Conservation (phyloP, 169 alveolate species). For the Cystoisospora suis region DNA sequence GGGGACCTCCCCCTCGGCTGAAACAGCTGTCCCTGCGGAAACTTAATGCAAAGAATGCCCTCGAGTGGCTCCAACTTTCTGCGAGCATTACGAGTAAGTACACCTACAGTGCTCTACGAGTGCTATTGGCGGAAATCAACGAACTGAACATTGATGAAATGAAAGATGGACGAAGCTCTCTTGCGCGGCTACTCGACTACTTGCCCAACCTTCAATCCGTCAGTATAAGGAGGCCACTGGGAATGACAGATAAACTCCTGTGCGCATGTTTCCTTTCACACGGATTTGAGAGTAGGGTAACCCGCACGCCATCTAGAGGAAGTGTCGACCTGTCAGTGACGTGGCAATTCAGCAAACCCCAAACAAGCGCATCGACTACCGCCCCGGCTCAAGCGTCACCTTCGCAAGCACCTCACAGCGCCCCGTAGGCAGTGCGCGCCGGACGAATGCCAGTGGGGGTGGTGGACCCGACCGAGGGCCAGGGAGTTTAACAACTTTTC, state of each 20-base stretch:
- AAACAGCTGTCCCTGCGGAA: not conserved
- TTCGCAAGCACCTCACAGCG: too few species aligned
- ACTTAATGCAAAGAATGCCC: not conserved
- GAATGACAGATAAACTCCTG: slow-evolving; percentile 18
- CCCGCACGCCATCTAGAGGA: too few species aligned
- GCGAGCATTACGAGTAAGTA: not conserved
- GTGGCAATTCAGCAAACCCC: too few species aligned
- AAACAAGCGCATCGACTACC: too few species aligned
- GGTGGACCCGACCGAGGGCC: too few species aligned
- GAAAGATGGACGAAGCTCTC: slow-evolving; percentile 5
- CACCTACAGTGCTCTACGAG: not conserved
- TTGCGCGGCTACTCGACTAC: not conserved
- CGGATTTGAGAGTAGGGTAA: too few species aligned
- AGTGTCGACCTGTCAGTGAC: too few species aligned
- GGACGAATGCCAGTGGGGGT: too few species aligned
- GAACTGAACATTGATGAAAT: not conserved
- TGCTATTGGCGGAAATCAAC: not conserved
- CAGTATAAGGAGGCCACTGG: not conserved
- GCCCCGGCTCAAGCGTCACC: too few species aligned
- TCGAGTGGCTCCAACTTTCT: not conserved
- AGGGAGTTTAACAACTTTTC: too few species aligned
- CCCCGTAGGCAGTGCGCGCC: too few species aligned
- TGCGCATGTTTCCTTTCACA: not conserved
- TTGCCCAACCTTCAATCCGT: not conserved
- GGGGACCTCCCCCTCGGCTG: not conserved